phyloP scores from a whole-genome alignment of 2,329 filamentous ascomycete genomes.

The Eutypa lata region DNA sequence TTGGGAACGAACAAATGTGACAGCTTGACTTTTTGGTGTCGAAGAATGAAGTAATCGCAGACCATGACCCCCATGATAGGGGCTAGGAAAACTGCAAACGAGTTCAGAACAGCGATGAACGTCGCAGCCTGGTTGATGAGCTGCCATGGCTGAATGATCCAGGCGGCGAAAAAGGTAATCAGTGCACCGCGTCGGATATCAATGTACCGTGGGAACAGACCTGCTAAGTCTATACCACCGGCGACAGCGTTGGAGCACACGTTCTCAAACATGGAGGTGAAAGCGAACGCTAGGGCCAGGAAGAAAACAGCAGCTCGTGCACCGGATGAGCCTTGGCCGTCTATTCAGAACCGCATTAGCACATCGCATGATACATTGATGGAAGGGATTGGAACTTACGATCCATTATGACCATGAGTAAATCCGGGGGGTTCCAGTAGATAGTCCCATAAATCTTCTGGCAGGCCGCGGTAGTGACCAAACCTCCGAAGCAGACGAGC shows the following conservation, averaged over 20 bases:
- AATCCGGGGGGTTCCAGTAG: constrained; percentile 41
- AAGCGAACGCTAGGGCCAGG: constrained; percentile 28
- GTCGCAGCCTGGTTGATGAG: constrained; percentile 21
- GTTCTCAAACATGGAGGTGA: constrained; percentile 38
- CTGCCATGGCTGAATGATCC: constrained; percentile 24
- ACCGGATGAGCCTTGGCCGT: constrained; percentile 32
- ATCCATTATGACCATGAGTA: constrained; percentile 41
- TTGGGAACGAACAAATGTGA: constrained; percentile 28
- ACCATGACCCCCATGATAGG: constrained; percentile 33
- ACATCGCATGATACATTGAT: not conserved
- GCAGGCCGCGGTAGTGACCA: constrained; percentile 39
- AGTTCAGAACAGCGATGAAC: constrained; percentile 27
- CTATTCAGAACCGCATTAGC: not conserved
- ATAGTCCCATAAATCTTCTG: constrained; percentile 40
- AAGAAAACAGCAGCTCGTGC: constrained; percentile 21
- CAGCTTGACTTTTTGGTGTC: constrained; percentile 29
- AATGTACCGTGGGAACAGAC: constrained; percentile 19
- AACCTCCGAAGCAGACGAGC: constrained; percentile 35
- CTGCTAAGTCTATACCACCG: constrained; percentile 20
- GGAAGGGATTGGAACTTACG: not conserved
- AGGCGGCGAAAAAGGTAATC: constrained; percentile 19
- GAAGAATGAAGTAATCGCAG: constrained; percentile 30
- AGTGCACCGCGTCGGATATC: constrained; percentile 21
- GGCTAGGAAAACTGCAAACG: constrained; percentile 34
- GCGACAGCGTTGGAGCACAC: constrained; percentile 28